Conservation (phyloP, 495 filamentous ascomycete genomes). For the Hypoxylon crocopeplum region DNA sequence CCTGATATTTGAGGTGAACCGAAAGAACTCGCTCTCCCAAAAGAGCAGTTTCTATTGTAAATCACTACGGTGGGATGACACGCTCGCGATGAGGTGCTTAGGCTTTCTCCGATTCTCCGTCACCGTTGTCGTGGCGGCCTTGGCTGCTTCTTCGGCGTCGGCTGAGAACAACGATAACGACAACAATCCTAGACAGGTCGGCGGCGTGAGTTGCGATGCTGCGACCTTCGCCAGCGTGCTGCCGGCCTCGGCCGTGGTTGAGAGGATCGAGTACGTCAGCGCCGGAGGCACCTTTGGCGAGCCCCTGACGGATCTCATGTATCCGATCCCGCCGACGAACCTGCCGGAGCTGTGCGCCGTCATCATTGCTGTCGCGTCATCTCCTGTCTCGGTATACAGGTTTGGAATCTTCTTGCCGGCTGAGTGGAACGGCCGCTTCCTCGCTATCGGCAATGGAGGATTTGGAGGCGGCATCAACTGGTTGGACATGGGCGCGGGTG, state of each 20-base stretch:
- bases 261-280: conserved; percentile 40
- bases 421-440: conserved; percentile 58
- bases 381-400: conserved; percentile 49
- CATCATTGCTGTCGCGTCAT: conserved; percentile 53
- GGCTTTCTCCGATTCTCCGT: conserved; percentile 28
- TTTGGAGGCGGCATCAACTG: conserved; percentile 62
- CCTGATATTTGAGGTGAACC: conserved; percentile 21
- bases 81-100: conserved; percentile 29
- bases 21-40: conserved; percentile 5
- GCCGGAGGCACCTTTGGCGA: conserved; percentile 47
- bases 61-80: conserved; percentile 23
- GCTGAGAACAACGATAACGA: conserved; percentile 1
- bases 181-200: conserved; percentile 4
- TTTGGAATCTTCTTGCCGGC: conserved; percentile 60
- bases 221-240: conserved; percentile 35
- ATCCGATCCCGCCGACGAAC: conserved; percentile 51
- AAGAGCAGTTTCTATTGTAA: conserved; percentile 21
- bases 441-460: conserved; percentile 58
- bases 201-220: conserved; percentile 25
- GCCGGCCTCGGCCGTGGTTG: conserved; percentile 38
- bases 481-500: conserved; percentile 57
- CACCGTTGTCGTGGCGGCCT: conserved; percentile 15
- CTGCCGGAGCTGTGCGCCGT: conserved; percentile 59
- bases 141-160: conserved; percentile 1
- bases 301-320: conserved; percentile 46